Evolutionary conservation across 1,139 yeast genomes (phyloP).

Genomic region (Magnusiomyces paraingens): DNA sequence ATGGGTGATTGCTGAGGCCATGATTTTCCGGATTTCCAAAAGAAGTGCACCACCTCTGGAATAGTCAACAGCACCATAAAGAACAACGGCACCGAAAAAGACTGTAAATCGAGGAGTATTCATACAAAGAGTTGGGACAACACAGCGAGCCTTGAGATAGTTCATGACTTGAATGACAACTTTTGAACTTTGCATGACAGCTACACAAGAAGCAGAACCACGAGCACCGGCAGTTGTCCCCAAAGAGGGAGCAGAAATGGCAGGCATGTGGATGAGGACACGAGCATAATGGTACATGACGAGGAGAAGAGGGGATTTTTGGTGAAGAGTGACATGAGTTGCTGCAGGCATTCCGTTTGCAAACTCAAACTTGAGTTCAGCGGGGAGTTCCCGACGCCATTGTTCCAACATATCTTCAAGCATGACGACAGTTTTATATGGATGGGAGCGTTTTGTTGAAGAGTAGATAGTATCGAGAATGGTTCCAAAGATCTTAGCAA

Average conservation of each 20-base stretch:
- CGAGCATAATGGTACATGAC: conserved; percentile 74
- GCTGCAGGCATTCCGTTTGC: conserved; percentile 52
- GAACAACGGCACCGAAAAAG: conserved; percentile 60
- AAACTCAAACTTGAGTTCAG: conserved; percentile 55
- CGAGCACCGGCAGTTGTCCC: conserved; percentile 30
- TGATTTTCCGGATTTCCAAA: conserved; percentile 52
- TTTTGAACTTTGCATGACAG: conserved; percentile 70
- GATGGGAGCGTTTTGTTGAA: conserved; percentile 38
- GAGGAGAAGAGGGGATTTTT: conserved; percentile 53
- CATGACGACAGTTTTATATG: conserved; percentile 37
- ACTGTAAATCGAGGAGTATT: conserved; percentile 67
- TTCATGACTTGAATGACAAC: conserved; percentile 57
- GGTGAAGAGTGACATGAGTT: conserved; percentile 36
- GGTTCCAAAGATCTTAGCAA: conserved; percentile 65
- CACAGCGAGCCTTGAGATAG: conserved; percentile 40
- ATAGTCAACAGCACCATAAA: conserved; percentile 75
- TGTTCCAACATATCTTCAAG: conserved; percentile 65
- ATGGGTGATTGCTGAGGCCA: conserved; percentile 24
- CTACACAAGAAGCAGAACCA: conserved; percentile 53
- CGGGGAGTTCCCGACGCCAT: conserved; percentile 72
- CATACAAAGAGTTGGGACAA: conserved; percentile 54
- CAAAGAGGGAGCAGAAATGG: conserved; percentile 43
- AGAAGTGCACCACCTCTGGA: conserved; percentile 77
- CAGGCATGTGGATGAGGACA: conserved; percentile 72
- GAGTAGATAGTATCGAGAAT: conserved; percentile 56